Evolutionary conservation across 2,329 filamentous ascomycete genomes (phyloP).

Genomic region (Celoporthe dispersa): DNA sequence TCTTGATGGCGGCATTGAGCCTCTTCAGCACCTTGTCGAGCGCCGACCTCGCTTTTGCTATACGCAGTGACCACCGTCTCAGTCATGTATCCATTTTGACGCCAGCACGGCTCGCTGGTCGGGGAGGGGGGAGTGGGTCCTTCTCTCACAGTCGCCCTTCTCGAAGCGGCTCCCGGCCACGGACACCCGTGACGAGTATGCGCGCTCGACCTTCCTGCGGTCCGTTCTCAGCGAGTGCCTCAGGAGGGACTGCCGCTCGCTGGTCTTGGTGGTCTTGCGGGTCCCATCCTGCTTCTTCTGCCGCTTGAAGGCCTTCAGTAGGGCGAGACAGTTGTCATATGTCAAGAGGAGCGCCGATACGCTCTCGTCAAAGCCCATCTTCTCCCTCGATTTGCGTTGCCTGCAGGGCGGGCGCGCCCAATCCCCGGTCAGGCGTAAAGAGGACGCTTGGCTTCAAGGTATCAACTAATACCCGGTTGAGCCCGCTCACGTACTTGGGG

Average conservation of each 20-base stretch:
- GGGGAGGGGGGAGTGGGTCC: conserved; percentile 29
- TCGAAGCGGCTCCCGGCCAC: conserved; percentile 48
- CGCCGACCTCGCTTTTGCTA: conserved; percentile 38
- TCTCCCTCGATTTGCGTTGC: background rate
- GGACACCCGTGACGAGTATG: conserved; percentile 48
- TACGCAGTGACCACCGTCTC: conserved; percentile 29
- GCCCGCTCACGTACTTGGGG: background rate
- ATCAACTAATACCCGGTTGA: conserved; percentile 2
- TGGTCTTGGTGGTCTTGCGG: conserved; percentile 30
- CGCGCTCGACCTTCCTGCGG: conserved; percentile 46
- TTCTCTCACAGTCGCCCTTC: conserved; percentile 53
- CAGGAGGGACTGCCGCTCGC: conserved; percentile 37
- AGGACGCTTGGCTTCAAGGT: background rate
- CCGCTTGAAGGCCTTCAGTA: conserved; percentile 44
- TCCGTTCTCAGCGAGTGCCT: conserved; percentile 45
- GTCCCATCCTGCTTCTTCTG: conserved; percentile 25
- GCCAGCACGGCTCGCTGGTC: background rate
- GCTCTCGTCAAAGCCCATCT: conserved; percentile 48
- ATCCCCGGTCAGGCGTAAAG: conserved; percentile 3
- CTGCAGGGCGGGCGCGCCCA: background rate
- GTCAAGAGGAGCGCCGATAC: conserved; percentile 51
- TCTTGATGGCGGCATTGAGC: conserved; percentile 48
- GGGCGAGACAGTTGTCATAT: conserved; percentile 51
- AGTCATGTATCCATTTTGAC: background rate
- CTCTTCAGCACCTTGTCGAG: conserved; percentile 48